Evolutionary conservation across 2,329 filamentous ascomycete genomes (phyloP).

Genomic region (Xylaria hypoxylon): DNA sequence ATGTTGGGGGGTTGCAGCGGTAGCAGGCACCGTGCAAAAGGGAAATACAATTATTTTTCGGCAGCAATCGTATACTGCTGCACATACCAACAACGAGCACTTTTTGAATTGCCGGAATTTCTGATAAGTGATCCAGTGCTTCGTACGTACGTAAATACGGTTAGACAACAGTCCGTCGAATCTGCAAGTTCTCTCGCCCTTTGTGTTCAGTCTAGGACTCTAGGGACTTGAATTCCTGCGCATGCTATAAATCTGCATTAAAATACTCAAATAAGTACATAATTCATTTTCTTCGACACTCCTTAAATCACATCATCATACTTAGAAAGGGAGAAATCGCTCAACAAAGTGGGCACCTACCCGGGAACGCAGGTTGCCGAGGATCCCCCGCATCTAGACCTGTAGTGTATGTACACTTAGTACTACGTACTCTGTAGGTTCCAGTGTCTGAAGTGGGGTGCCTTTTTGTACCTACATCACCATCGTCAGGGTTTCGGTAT

Average conservation of each 20-base stretch:
- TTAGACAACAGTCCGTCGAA: not conserved
- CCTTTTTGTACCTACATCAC: slow-evolving; percentile 17
- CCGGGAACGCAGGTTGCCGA: slow-evolving; percentile 24
- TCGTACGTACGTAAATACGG: not conserved
- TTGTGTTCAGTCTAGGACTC: not conserved
- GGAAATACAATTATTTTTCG: slow-evolving; percentile 18
- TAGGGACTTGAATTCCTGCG: not conserved
- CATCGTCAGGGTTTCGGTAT: slow-evolving; percentile 5
- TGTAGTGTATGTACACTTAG: not conserved
- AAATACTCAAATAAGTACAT: not conserved
- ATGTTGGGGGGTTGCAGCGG: not conserved
- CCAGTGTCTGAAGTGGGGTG: slow-evolving; percentile 10
- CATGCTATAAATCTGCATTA: not conserved
- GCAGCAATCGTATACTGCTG: slow-evolving; percentile 18
- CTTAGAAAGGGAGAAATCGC: not conserved
- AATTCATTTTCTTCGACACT: no score
- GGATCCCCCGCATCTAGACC: slow-evolving; percentile 22
- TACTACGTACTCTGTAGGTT: not conserved
- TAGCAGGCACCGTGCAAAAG: slow-evolving; percentile 3
- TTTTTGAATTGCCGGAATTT: not conserved
- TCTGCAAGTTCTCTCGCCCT: not conserved
- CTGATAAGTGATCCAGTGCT: not conserved
- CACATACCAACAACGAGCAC: not conserved
- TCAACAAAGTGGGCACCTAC: slow-evolving; percentile 6
- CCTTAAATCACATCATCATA: no score